A percentile compares a stretch with the other conserved stretches of the same genome.
These are phyloP conservation scores for Ceratocystis smalleyi DNA, from an alignment of 2,329 filamentous ascomycete species.

Conservation along the genomic window DNA sequence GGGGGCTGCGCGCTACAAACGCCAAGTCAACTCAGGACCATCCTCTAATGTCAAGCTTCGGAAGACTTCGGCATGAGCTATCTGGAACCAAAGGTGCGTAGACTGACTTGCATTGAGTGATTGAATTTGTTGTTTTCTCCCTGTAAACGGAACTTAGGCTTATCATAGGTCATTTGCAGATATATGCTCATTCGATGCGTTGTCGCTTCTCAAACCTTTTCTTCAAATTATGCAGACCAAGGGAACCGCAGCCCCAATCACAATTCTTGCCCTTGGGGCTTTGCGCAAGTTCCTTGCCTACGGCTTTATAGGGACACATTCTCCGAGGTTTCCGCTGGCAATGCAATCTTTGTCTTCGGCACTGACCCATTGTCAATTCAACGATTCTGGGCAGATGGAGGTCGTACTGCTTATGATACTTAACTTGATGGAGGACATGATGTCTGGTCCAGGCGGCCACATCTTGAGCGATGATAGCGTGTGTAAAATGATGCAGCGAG, in stretches of 20 bases:
- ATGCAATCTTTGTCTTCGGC: conserved; percentile 92
- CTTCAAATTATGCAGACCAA: conserved; percentile 93
- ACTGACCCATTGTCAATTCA: conserved; percentile 94
- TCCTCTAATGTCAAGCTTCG: conserved; percentile 87
- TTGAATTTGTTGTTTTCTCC: background rate
- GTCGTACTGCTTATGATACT: conserved; percentile 88
- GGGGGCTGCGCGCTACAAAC: conserved; percentile 87
- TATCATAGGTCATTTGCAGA: conserved; percentile 35
- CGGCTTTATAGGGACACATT: conserved; percentile 69
- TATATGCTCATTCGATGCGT: conserved; percentile 76
- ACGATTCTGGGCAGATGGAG: conserved; percentile 85
- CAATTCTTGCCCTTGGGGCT: conserved; percentile 80
- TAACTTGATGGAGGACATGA: conserved; percentile 96
- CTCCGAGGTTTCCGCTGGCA: conserved; percentile 73
- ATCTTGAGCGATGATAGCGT: conserved; percentile 96
- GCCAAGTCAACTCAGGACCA: conserved; percentile 97
- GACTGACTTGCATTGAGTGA: background rate
- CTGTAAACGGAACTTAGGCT: background rate
- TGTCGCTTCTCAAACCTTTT: conserved; percentile 79
- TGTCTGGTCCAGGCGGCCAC: conserved; percentile 81
- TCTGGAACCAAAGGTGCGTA: conserved; percentile 61
- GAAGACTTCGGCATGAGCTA: conserved; percentile 72
- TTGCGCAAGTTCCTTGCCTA: conserved; percentile 96
- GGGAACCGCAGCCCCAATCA: conserved; percentile 89
- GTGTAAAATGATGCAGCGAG: conserved; percentile 98